Evolutionary conservation across 257 asterid genomes (phyloP).

Genomic region (Linderniella brevidens): DNA sequence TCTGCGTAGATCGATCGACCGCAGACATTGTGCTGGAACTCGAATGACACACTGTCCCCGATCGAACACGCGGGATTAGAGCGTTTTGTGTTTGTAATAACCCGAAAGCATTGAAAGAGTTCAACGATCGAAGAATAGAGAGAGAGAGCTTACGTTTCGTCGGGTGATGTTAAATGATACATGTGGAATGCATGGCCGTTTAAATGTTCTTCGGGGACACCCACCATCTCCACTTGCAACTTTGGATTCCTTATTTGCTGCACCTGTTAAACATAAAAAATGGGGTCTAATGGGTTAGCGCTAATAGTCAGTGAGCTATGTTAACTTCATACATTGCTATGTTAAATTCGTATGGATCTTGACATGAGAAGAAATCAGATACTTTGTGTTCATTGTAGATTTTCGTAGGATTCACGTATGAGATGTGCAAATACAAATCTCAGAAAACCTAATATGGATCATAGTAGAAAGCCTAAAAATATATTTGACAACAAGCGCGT

Average conservation of each 20-base stretch:
- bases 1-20: constrained; percentile 98
- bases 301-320: too few relatives aligned
- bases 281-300: background rate
- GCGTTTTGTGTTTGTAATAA: constrained; percentile 7
- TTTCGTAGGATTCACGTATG: background rate
- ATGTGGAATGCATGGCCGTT: constrained; percentile 90
- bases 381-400: background rate
- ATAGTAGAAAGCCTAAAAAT: constrained; percentile 1
- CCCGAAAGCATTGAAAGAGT: constrained; percentile 1
- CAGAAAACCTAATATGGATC: background rate
- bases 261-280: constrained; percentile 24
- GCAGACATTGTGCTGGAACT: constrained; percentile 92
- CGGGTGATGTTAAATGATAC: constrained; percentile 82
- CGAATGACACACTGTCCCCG: constrained; percentile 58
- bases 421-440: constrained; percentile 5
- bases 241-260: constrained; percentile 60
- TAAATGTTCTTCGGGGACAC: constrained; percentile 82
- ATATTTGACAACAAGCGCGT: constrained; percentile 7
- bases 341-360: too few relatives aligned
- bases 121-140: constrained; percentile 3
- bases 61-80: constrained; percentile 8
- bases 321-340: too few relatives aligned
- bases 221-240: constrained; percentile 74
- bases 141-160: constrained; percentile 41
- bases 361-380: constrained; percentile 6